Percentiles rank a stretch among this genome's conserved stretches.
These are phyloP conservation scores for Ambrosia trifida DNA, from an alignment of 129 eudicot genomes.

Conservation along the genomic window DNA sequence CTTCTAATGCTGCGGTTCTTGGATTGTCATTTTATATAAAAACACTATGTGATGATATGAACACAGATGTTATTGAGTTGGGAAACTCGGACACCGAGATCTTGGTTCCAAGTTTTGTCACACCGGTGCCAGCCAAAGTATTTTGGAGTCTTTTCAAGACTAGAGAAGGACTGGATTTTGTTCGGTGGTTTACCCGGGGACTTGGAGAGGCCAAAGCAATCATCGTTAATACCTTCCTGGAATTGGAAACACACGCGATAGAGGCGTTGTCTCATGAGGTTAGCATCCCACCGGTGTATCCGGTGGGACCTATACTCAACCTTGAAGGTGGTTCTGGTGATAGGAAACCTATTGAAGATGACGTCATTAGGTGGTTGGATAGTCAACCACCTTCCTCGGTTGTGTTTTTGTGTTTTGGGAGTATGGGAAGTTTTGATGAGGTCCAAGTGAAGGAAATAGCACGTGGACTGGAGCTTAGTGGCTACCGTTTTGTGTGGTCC, in stretches of 20 bases:
- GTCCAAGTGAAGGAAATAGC: conserved; percentile 37
- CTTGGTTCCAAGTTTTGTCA: neutral
- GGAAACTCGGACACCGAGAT: neutral
- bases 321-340: conserved; percentile 13
- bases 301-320: conserved; percentile 40
- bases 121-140: conserved; percentile 4
- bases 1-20: conserved; percentile 23
- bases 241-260: conserved; percentile 24
- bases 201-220: conserved; percentile 21
- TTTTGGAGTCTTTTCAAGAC: neutral
- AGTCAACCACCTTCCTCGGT: conserved; percentile 39
- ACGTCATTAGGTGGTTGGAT: conserved; percentile 33
- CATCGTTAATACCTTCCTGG: conserved; percentile 32
- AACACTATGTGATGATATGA: neutral
- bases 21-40: conserved; percentile 8
- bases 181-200: neutral
- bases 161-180: conserved; percentile 5
- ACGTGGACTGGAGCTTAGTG: conserved; percentile 31
- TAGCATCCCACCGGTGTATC: conserved; percentile 31
- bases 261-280: neutral
- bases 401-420: conserved; percentile 56
- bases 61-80: neutral
- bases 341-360: neutral
- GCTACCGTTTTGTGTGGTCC: conserved; percentile 46
- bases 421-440: conserved; percentile 34